Evolutionary conservation across 2,329 filamentous ascomycete genomes (phyloP), one percentile per base, ranked within the genome.

Genomic region (Verticillium tricorpus): DNA sequence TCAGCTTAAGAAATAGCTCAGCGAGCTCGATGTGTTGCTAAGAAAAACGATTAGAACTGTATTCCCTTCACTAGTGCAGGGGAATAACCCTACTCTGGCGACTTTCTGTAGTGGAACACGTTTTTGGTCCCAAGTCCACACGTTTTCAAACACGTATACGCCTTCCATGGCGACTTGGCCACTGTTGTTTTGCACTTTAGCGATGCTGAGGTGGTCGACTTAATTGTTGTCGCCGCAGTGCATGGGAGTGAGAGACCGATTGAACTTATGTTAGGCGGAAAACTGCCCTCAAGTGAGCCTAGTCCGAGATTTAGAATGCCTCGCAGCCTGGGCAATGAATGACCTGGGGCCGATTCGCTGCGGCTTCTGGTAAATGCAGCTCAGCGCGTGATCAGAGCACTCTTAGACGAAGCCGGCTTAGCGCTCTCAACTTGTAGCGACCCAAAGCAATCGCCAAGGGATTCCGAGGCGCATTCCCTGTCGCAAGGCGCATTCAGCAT

Each of bases 21-120:
- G 64, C 50, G 15, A 67, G 32, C 11, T 63, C 56, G 2, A 64
- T 35, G 32, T 66, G 65, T 25, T 60, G 50, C 66, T 67, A 2
- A 28, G n/a, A 28, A 3, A n/a, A 9, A 22, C 45, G 5, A 19
- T 52, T 8, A 52, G 45, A 8, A 3, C 17, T 19, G 12, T n/a
- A 54, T 8, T 25, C 19, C 12, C 19, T 3, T 12, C 8, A 52
- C 9, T 9, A 35, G 11, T 11, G 11, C 19, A 50, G 2, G 52
- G 1, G 2, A 9, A 15, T 50, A 5, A 17, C 32, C 60, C 35
- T 35, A 59, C 60, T 15, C 28, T 14, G 19, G 60, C 60, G n/a
- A 40, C 45, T 25, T 56, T 52, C 17, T 62, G 31, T 8, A 62
- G 60, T 35, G 61, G 57, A 11, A 52, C 28, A 7, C 45, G 45